Evolutionary conservation across 1,139 yeast species (phyloP), one percentile per base, ranked within the genome.

Genomic region (Taphrina betulina): DNA sequence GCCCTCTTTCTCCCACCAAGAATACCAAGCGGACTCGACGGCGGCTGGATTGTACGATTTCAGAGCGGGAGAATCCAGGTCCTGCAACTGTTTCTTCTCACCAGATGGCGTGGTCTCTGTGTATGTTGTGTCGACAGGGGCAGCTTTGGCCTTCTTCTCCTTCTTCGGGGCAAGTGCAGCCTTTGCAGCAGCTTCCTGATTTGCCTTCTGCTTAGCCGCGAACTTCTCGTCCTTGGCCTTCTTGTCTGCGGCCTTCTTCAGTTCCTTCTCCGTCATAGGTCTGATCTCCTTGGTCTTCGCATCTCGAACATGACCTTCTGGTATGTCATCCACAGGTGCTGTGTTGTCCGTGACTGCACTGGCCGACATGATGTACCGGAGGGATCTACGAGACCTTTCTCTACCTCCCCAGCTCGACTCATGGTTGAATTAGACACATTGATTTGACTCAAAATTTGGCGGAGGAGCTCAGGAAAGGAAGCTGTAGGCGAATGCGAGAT

Each of bases 21-120:
- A 81, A 72, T 92, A 90, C 99, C 99, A 92, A 16, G 96, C 88
- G 58, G 95, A 83, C 73, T 92, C 99, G 52, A 94, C 97, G 64
- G 83, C 84, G 65, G 81, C 79, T 37, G 99, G 98, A 67, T 81
- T 85, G 72, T 92, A 92, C 12, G 97, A 94, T 73, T 92, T 90
- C 69, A 92, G 80, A 22, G 97, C 83, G 22, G 96, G 92, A 68
- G 90, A 95, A 45, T 92, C 96, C 59, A 92, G 78, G 38, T 90
- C 80, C 22, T 81, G 85, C 63, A 92, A 78, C 28, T 83, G 72
- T 57, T 92, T 92, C 80, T 92, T 94, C 65, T 90, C 95, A 60
- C 98, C 98, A 4, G 86, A 81, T 57, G 75, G 78, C 54, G 98
- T 92, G 61, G 75, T 74, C 70, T 92, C 98, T 52, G 81, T 79